A percentile compares a stretch with the other conserved stretches of the same genome.
Conservation (phyloP, 148 eudicot genomes). For the Rhododendron ferrugineum region DNA sequence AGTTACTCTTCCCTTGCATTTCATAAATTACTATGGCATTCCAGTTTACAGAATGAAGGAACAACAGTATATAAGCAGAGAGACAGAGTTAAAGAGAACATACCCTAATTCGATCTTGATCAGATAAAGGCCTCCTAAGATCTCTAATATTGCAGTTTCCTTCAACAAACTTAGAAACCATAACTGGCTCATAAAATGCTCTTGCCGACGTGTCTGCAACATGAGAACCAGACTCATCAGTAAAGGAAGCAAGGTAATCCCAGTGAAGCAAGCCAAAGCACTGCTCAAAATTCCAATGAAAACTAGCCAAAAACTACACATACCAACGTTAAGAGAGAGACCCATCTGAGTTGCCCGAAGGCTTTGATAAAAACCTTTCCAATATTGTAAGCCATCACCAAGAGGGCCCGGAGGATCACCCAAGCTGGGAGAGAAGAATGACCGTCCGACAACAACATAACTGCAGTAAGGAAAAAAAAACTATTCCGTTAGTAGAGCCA, state of each 20-base stretch:
- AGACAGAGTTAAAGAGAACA: background rate
- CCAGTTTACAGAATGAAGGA: background rate
- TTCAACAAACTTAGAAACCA: slow-evolving; percentile 40
- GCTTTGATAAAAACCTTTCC: slow-evolving; percentile 86
- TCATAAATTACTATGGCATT: background rate
- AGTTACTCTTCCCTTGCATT: background rate
- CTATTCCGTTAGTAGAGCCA: background rate
- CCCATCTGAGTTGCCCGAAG: slow-evolving; percentile 93
- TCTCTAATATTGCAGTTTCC: slow-evolving; percentile 30
- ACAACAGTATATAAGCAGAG: background rate
- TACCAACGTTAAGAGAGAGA: slow-evolving; percentile 71
- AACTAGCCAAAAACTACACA: background rate
- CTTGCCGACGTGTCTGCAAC: slow-evolving; percentile 69
- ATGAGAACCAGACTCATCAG: background rate
- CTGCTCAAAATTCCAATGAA: background rate
- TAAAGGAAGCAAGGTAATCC: background rate
- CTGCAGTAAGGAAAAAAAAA: slow-evolving; percentile 19
- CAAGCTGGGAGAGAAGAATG: slow-evolving; percentile 40
- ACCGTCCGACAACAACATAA: slow-evolving; percentile 58
- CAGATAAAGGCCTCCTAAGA: slow-evolving; percentile 36
- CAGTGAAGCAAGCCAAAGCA: background rate
- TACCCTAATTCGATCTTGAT: slow-evolving; percentile 22
- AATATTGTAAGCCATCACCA: slow-evolving; percentile 56
- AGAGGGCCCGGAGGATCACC: slow-evolving; percentile 2
- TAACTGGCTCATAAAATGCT: slow-evolving; percentile 51